Conservation (phyloP, 495 filamentous ascomycete genomes). For the Thermothielavioides terrestris region DNA sequence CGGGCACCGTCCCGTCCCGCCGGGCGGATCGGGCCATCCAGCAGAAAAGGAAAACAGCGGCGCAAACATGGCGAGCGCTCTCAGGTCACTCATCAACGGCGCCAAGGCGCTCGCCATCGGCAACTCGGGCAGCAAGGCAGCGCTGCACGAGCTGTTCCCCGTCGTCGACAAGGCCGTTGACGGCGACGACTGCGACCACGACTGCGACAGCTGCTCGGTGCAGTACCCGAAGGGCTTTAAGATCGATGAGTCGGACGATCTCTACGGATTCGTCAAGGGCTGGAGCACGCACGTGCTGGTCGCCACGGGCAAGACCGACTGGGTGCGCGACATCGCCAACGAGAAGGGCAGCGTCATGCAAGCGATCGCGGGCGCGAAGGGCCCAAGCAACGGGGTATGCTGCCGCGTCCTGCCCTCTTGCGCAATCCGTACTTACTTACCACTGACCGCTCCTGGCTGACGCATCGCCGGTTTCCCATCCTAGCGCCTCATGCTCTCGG, state of each 20-base stretch:
- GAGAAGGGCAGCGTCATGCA: constrained; percentile 94
- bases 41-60: background rate
- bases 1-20: background rate
- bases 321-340: constrained; percentile 82
- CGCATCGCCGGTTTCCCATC: too few species aligned
- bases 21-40: background rate
- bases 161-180: constrained; percentile 63
- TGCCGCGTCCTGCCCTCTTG: background rate
- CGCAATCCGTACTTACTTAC: background rate
- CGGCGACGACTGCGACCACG: constrained; percentile 80
- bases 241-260: constrained; percentile 65
- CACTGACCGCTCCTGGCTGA: too few species aligned
- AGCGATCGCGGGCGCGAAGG: constrained; percentile 58
- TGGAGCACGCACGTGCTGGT: constrained; percentile 88
- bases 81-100: constrained; percentile 37
- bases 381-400: constrained; percentile 65
- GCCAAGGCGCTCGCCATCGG: constrained; percentile 46
- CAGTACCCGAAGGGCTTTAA: constrained; percentile 61
- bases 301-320: constrained; percentile 91
- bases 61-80: constrained; percentile 9
- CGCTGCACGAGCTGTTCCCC: constrained; percentile 52
- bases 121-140: constrained; percentile 60
- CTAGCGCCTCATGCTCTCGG: constrained; percentile 81
- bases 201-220: constrained; percentile 77
- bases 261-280: constrained; percentile 82